phyloP scores from a whole-genome alignment of 1,284 basidiomycete species.

The Trametes pubescens region DNA sequence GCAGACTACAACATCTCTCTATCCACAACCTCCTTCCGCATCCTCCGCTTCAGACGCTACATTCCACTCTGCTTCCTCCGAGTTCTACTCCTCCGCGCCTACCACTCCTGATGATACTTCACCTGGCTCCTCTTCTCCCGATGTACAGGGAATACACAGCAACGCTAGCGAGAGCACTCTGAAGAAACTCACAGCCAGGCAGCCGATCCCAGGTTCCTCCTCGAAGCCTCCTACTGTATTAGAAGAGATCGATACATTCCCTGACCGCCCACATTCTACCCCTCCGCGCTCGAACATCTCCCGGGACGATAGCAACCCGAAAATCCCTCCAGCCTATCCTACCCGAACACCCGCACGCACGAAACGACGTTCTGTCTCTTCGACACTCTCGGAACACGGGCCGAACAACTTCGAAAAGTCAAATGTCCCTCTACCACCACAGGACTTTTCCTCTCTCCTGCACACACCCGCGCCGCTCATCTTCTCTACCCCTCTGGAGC shows the following conservation, averaged over 20 bases:
- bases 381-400: slow-evolving; percentile 70
- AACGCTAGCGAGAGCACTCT: slow-evolving; percentile 63
- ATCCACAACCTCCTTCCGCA: slow-evolving; percentile 48
- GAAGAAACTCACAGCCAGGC: slow-evolving; percentile 34
- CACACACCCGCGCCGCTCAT: slow-evolving; percentile 77
- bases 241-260: slow-evolving; percentile 50
- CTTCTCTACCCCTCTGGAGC: slow-evolving; percentile 86
- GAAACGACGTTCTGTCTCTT: slow-evolving; percentile 93
- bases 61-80: slow-evolving; percentile 62
- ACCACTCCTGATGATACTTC: slow-evolving; percentile 59
- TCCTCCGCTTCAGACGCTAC: slow-evolving; percentile 61
- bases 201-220: slow-evolving; percentile 1
- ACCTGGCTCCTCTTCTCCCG: slow-evolving; percentile 14
- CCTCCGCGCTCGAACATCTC: slow-evolving; percentile 37
- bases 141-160: slow-evolving; percentile 46
- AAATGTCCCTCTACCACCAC: slow-evolving; percentile 51
- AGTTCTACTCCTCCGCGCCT: slow-evolving; percentile 59
- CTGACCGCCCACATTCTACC: slow-evolving; percentile 22
- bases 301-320: slow-evolving; percentile 43
- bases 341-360: slow-evolving; percentile 92
- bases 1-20: slow-evolving; percentile 38
- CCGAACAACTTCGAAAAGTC: slow-evolving; percentile 60
- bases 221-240: slow-evolving; percentile 52
- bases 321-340: slow-evolving; percentile 63
- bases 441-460: slow-evolving; percentile 81